These are phyloP conservation scores for Trypanosoma cruzi DNA, from an alignment of 208 protist genomes.

Conservation along the genomic window DNA sequence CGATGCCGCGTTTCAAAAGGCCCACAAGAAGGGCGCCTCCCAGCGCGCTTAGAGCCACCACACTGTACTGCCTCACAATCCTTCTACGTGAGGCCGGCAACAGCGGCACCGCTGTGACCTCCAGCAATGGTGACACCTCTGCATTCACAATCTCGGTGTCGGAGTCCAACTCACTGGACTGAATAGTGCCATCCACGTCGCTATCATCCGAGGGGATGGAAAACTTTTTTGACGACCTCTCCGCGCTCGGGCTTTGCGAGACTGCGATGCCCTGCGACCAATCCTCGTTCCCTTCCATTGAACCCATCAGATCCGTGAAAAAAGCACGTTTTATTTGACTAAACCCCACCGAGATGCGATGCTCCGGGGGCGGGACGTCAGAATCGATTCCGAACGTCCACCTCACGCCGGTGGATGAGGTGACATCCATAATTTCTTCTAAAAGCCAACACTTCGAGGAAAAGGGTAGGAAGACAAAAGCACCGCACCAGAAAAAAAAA, in stretches of 20 bases:
- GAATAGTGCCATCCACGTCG: neutral
- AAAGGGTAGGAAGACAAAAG: neutral
- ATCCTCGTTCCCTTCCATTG: neutral
- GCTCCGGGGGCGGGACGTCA: neutral
- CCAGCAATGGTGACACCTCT: neutral
- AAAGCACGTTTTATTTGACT: constrained; percentile 29
- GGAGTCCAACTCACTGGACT: neutral
- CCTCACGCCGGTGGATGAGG: neutral
- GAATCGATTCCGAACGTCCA: neutral
- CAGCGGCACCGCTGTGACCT: neutral
- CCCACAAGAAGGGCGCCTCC: constrained; percentile 7
- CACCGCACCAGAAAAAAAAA: constrained; percentile 11
- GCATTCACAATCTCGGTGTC: neutral
- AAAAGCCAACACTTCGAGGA: neutral
- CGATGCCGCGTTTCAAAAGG: constrained; percentile 4
- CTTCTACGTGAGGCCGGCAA: neutral
- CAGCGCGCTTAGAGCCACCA: constrained; percentile 11
- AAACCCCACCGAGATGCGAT: neutral
- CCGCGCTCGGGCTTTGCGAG: neutral
- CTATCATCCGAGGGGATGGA: neutral
- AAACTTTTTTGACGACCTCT: neutral
- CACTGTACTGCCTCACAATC: constrained; percentile 7
- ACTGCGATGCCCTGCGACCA: neutral
- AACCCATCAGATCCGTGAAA: constrained; percentile 8
- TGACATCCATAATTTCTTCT: constrained; percentile 5